Conservation (phyloP, 73 alveolate genomes). For the Vitrella brassicaformis region DNA sequence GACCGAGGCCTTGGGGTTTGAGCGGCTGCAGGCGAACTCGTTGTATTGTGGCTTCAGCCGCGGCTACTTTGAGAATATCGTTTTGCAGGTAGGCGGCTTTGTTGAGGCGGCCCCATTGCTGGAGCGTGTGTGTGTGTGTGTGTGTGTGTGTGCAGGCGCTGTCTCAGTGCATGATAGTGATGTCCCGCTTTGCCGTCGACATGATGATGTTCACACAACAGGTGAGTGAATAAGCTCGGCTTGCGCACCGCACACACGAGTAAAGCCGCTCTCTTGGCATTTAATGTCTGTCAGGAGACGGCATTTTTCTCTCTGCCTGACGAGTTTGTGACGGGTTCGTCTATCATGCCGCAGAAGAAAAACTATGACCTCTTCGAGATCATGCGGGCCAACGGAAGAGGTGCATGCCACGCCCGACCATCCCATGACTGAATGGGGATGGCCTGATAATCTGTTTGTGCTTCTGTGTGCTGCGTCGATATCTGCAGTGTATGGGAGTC, state of each 20-base stretch:
- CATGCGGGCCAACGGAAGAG: constrained; percentile 39
- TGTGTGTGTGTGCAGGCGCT: no score
- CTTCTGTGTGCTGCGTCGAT: background rate
- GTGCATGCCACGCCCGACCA: background rate
- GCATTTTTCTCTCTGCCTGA: constrained; percentile 22
- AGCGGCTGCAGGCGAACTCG: constrained; percentile 19
- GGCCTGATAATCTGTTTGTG: background rate
- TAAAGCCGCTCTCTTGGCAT: no score
- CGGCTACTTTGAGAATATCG: constrained; percentile 28
- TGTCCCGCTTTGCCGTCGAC: constrained; percentile 3
- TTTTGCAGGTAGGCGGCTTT: constrained; percentile 4
- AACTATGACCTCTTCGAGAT: constrained; percentile 39
- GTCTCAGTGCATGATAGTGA: no score
- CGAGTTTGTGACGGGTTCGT: constrained; percentile 34
- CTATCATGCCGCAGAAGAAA: constrained; percentile 42
- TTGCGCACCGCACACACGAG: no score
- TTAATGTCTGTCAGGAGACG: constrained; percentile 8
- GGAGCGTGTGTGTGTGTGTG: no score
- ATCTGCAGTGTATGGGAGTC: constrained; percentile 9
- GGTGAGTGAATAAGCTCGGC: background rate
- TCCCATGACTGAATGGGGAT: no score
- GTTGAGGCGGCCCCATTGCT: no score
- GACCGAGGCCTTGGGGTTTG: constrained; percentile 19
- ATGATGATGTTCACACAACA: constrained; percentile 40
- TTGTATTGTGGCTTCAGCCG: constrained; percentile 33